These are phyloP conservation scores for Alternaria longipes DNA, from an alignment of 2,329 filamentous ascomycete species.

Conservation along the genomic window DNA sequence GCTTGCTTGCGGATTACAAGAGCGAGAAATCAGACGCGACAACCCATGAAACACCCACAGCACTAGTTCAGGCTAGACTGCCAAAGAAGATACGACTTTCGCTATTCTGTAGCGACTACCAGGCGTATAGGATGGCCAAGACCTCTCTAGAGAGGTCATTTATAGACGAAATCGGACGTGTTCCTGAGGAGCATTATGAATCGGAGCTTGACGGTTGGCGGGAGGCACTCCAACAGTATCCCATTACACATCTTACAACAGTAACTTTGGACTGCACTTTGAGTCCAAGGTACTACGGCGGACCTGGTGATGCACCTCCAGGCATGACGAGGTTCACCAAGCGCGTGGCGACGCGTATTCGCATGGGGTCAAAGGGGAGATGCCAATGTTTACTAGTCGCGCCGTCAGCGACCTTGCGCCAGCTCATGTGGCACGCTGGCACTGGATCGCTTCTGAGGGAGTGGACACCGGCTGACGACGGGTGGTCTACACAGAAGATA, in stretches of 20 bases:
- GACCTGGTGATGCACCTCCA: conserved; percentile 3
- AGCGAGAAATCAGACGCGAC: not conserved
- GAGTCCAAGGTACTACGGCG: conserved; percentile 1
- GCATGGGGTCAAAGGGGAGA: conserved; percentile 4
- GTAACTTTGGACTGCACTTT: conserved; percentile 1
- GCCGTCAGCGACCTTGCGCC: not conserved
- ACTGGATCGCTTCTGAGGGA: not conserved
- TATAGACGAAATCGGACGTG: not conserved
- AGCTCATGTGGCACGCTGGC: not conserved
- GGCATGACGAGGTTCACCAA: not conserved
- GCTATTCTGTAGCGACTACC: not conserved
- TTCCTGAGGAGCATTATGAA: not conserved
- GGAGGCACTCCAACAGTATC: not conserved
- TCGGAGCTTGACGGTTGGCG: conserved; percentile 2
- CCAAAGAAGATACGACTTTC: conserved; percentile 1
- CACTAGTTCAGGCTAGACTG: not conserved
- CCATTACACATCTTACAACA: conserved; percentile 1
- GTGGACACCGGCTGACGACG: conserved; percentile 1
- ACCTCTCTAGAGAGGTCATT: not conserved
- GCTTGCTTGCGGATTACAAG: not conserved
- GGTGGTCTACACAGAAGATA: conserved; percentile 1
- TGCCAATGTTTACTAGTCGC: conserved; percentile 4
- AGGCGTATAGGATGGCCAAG: not conserved
- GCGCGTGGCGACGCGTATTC: not conserved
- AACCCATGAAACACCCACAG: not conserved